phyloP scores from a whole-genome alignment of 73 alveolate genomes.

The Paramecium primaurelia region DNA sequence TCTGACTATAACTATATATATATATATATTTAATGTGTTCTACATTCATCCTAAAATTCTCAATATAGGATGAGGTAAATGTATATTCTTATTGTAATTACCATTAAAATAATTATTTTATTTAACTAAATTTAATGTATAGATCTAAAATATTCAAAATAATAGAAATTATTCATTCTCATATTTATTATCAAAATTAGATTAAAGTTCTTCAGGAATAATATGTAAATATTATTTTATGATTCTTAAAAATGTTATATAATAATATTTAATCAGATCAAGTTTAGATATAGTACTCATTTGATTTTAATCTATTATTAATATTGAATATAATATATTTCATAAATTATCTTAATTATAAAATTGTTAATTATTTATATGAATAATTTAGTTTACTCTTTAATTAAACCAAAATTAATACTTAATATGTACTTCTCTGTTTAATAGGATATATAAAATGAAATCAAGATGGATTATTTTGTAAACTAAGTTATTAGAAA shows the following conservation, averaged over 20 bases:
- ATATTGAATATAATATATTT: no score
- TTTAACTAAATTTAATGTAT: neutral
- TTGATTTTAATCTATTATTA: neutral
- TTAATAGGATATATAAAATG: no score
- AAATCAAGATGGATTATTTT: neutral
- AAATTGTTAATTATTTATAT: neutral
- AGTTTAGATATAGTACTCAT: no score
- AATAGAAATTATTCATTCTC: neutral
- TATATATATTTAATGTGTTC: neutral
- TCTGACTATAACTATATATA: slow-evolving; percentile 21
- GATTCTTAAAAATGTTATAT: neutral
- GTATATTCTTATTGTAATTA: neutral
- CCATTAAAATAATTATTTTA: neutral
- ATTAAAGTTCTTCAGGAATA: neutral
- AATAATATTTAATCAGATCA: no score
- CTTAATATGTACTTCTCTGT: neutral
- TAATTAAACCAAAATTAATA: no score
- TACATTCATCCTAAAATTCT: neutral
- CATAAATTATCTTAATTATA: neutral
- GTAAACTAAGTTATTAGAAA: no score
- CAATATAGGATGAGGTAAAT: neutral
- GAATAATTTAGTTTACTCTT: neutral
- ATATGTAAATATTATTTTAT: neutral
- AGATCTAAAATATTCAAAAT: neutral
- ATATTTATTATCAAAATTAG: neutral